A percentile compares a stretch with the other conserved stretches of the same genome.
These are phyloP conservation scores for Podospora tetraspora DNA, from an alignment of 495 filamentous ascomycete species.

Conservation along the genomic window DNA sequence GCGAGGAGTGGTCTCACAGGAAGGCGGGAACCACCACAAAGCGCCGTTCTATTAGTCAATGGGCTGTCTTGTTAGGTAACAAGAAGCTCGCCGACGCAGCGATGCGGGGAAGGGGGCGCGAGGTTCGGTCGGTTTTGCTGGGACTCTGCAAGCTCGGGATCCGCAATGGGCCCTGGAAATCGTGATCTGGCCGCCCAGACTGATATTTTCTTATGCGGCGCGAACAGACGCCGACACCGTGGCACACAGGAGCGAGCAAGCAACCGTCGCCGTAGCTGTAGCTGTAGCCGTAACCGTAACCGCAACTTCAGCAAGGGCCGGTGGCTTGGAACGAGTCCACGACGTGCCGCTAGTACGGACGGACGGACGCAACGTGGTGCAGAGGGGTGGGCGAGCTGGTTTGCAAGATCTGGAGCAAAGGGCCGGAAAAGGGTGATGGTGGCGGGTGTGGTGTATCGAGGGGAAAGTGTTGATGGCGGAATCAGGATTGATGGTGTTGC, in stretches of 20 bases:
- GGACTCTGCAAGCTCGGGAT: constrained; percentile 19
- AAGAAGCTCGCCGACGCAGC: constrained; percentile 32
- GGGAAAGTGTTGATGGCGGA: neutral
- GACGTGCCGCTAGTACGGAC: neutral
- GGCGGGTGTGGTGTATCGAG: neutral
- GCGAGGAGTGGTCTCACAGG: constrained; percentile 23
- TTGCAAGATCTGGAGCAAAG: neutral
- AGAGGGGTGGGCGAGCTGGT: neutral
- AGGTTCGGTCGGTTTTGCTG: constrained; percentile 1
- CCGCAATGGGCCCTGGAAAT: constrained; percentile 15
- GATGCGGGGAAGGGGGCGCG: constrained; percentile 39
- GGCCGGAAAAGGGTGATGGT: neutral
- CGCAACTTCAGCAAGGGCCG: neutral
- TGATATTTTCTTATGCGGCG: neutral
- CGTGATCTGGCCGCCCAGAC: constrained; percentile 14
- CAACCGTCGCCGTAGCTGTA: neutral
- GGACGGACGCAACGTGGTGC: neutral
- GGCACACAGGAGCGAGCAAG: neutral
- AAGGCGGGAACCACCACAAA: constrained; percentile 12
- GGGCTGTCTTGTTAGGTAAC: constrained; percentile 43
- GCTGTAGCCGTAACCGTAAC: neutral
- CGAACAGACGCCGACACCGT: neutral
- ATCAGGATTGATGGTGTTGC: neutral
- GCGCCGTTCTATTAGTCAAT: constrained; percentile 49
- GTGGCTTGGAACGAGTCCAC: neutral